phyloP scores from a whole-genome alignment of 106 monocot genomes.

The Dendrobium huoshanense region DNA sequence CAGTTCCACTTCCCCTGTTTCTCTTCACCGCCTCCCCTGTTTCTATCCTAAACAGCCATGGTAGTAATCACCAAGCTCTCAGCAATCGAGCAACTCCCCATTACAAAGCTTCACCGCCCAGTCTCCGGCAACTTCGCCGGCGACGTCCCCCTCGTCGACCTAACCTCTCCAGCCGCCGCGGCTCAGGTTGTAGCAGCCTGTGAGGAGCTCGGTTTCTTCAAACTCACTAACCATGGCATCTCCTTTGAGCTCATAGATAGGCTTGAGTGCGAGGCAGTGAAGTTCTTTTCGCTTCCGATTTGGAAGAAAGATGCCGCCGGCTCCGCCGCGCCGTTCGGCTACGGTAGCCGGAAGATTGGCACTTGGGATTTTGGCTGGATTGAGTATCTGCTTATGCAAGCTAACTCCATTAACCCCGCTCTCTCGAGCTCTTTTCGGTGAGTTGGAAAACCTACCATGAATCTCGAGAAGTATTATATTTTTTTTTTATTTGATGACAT shows the following conservation, averaged over 20 bases:
- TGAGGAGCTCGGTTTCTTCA: conserved; percentile 76
- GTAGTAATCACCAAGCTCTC: conserved; percentile 35
- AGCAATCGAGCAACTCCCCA: conserved; percentile 21
- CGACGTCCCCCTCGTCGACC: conserved; percentile 33
- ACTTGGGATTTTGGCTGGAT: conserved; percentile 77
- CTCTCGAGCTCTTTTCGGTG: conserved; percentile 28
- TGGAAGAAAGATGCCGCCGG: conserved; percentile 38
- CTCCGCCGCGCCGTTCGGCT: conserved; percentile 40
- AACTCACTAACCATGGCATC: conserved; percentile 58
- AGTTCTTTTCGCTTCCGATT: conserved; percentile 50
- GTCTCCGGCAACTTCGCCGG: background rate
- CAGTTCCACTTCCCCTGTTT: background rate
- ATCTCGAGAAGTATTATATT: no score
- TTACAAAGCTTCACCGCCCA: conserved; percentile 9
- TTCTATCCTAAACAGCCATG: conserved; percentile 15
- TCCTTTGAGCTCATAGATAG: conserved; percentile 18
- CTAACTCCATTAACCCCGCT: conserved; percentile 11
- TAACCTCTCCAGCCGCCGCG: conserved; percentile 9
- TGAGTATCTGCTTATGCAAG: conserved; percentile 71
- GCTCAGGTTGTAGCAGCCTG: conserved; percentile 37
- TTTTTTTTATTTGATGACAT: no score
- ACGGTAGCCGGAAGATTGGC: conserved; percentile 72
- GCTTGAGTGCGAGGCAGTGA: conserved; percentile 40
- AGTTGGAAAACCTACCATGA: background rate
- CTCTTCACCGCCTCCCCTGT: background rate